Base-by-base conservation (phyloP, 192 early-diverging fungal species). In the Podila epicladia region DNA sequence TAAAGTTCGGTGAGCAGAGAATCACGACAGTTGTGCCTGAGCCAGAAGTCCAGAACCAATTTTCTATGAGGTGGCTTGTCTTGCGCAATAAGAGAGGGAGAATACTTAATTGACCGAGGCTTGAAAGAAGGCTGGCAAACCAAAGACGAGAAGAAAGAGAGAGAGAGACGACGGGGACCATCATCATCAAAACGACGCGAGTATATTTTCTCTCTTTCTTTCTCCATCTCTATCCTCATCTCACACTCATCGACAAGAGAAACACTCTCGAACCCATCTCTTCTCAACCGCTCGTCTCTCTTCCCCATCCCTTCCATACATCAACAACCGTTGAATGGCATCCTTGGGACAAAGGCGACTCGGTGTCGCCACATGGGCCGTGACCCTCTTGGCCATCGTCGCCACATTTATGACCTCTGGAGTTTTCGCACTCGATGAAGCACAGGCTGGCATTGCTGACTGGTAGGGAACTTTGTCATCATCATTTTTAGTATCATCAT, bases 391-490 rank as follows among this genome's bases (percentile, higher is more conserved):
- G 51, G 62, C 67, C 62, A 64, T 73, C 35, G 22, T 80, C 37
- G 57, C 72, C 35, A 61, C 66, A 19, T 51, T 73, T 26, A 24
- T 69, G 31, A 57, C 67, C 35, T 64, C 29, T 15, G 28, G 61
- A 13, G 62, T 35, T 48, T 38, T 58, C 7, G 85, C 86, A 0
- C 53, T 87, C n/a, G 78, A 85, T 63, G 85, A 88, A 62, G 49
- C 82, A 45, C 80, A 89, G 50, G 82, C 84, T 15, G 88, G 87
- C 59, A 55, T 83, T 62, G 79, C 71, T 62, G 88, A 89, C 67
- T 89, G 88, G 88, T 89, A 85, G 33, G 38, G 24, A 45, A 29
- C 31, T 11, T 33, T 33, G 53, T 11, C 31, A 53, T 48, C 22
- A 41, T 13, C 31, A 11, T 69, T 15, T 6, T 17, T 33, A 49